Base-by-base conservation (phyloP, 805 yeast species). In the Candida sakaeoensis region DNA sequence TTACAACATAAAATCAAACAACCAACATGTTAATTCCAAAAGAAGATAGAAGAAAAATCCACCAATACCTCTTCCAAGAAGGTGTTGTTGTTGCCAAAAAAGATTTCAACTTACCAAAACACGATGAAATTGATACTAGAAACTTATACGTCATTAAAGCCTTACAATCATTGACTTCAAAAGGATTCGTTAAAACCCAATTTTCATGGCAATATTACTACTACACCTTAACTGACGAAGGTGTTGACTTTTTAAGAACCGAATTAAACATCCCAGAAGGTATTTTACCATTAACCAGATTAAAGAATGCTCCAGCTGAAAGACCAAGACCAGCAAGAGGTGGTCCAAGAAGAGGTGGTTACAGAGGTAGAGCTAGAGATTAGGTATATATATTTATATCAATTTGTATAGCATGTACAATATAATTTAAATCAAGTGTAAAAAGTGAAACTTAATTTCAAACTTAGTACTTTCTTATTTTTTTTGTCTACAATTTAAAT, bases 201-300 rank as follows among this genome's bases (percentile, higher is more conserved):
- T 93, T 91, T 85, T 91, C 98, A 67, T 93, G 99, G 99, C 97
- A 90, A 83, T 88, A 88, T 83, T 93, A 93, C 80, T 93, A 93
- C 95, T 93, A 93, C 95, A 88, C 99, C 80, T 85, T 93, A 71
- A 93, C 98, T 70, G 98, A 93, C 70, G 96, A 87, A 77, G 99
- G 99, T 84, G 91, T 93, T 56, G 96, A 89, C 70, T 93, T 79
- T 85, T 85, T 93, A 69, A 86, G 97, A 79, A 89, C 87, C 71
- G 93, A 89, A 87, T 85, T 93, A 74, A 89, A 90, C 84, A 82
- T 93, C 65, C 99, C 99, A 77, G 95, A 86, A 75, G 95, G 89
- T 77, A 85, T 93, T 72, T 91, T 89, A 74, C 99, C 99, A 70
- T 82, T 85, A 74, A 93, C 99, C 70, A 86, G 91, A 82, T 86